phyloP scores from a whole-genome alignment of 2,329 filamentous ascomycete genomes.

The Aspergillus sp. region DNA sequence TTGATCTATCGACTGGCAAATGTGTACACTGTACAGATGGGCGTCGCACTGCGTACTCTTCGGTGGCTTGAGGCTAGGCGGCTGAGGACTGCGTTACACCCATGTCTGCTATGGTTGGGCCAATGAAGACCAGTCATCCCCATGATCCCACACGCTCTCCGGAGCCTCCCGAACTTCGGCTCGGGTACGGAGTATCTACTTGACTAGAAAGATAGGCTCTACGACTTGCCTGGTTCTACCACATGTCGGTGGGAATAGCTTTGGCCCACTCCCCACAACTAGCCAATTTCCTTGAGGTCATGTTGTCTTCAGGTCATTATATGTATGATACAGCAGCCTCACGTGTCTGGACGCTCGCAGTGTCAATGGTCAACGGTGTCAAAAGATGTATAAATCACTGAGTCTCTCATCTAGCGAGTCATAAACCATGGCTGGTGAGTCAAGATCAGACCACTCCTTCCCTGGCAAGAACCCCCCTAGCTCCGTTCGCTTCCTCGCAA shows the following conservation, averaged over 20 bases:
- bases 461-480: conserved; percentile 40
- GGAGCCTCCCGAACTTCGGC: conserved; percentile 5
- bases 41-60: too few species aligned
- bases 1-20: too few species aligned
- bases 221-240: not conserved
- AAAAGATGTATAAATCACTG: conserved; percentile 17
- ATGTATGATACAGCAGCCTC: conserved; percentile 29
- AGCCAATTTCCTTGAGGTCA: conserved; percentile 12
- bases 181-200: not conserved
- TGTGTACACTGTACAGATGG: too few species aligned
- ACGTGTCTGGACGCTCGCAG: conserved; percentile 25
- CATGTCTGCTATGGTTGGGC: not conserved
- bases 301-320: conserved; percentile 21
- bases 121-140: not conserved
- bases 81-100: not conserved
- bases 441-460: conserved; percentile 4
- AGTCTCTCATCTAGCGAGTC: conserved; percentile 9
- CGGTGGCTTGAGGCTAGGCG: not conserved
- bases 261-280: not conserved
- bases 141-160: conserved; percentile 4
- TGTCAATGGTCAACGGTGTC: conserved; percentile 7
- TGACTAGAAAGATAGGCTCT: too few species aligned
- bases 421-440: conserved; percentile 1
- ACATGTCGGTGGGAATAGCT: not conserved
- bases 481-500: conserved; percentile 92